A percentile compares a stretch with the other conserved stretches of the same genome.
Conservation (phyloP, 1,139 yeast species). For the Wickerhamomyces sp. region DNA sequence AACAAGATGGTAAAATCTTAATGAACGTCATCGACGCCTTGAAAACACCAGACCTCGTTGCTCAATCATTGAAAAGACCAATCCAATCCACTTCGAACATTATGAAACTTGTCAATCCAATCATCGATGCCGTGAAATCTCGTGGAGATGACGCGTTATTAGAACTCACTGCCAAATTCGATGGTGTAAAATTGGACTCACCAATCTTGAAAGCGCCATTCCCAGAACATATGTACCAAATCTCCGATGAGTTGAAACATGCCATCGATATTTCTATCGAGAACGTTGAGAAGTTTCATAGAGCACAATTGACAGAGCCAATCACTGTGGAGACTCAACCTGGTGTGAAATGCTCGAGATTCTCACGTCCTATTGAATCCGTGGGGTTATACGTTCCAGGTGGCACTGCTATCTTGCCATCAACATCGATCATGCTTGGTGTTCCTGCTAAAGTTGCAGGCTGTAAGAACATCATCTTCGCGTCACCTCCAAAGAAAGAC, state of each 20-base stretch:
- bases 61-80: constrained; percentile 73
- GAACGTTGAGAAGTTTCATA: constrained; percentile 88
- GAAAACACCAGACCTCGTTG: constrained; percentile 40
- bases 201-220: constrained; percentile 89
- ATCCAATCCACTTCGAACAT: constrained; percentile 88
- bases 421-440: constrained; percentile 97
- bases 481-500: constrained; percentile 95
- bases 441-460: constrained; percentile 99
- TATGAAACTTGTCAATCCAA: constrained; percentile 88
- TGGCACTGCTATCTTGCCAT: constrained; percentile 97
- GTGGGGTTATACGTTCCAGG: constrained; percentile 98
- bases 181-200: constrained; percentile 63
- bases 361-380: constrained; percentile 88
- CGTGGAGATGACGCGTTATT: constrained; percentile 84
- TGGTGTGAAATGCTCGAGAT: constrained; percentile 91
- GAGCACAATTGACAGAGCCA: constrained; percentile 76
- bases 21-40: constrained; percentile 55
- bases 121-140: constrained; percentile 67
- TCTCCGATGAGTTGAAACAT: constrained; percentile 69
- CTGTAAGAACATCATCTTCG: constrained; percentile 86
- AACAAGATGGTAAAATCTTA: constrained; percentile 39
- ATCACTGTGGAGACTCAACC: constrained; percentile 90
- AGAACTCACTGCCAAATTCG: constrained; percentile 86
- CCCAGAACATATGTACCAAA: constrained; percentile 67
- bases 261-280: constrained; percentile 88